phyloP scores from a whole-genome alignment of 345 rosid species.

The Linum tenue region DNA sequence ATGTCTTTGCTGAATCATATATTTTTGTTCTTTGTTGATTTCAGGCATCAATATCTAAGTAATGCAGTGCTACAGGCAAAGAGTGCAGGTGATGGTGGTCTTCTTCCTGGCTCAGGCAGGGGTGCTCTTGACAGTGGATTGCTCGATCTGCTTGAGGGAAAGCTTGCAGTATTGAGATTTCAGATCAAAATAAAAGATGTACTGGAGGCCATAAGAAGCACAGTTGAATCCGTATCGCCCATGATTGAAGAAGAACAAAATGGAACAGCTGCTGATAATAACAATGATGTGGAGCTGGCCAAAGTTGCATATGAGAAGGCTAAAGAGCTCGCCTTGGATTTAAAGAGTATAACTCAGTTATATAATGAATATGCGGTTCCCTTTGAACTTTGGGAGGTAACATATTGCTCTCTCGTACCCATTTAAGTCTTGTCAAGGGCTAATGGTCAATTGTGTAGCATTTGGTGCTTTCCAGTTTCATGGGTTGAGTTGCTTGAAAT shows the following conservation, averaged over 20 bases:
- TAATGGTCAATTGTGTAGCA: neutral
- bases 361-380: conserved; percentile 97
- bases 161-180: conserved; percentile 80
- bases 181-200: conserved; percentile 83
- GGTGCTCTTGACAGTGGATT: conserved; percentile 62
- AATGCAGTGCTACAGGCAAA: conserved; percentile 94
- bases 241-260: conserved; percentile 49
- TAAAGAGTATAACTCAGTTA: conserved; percentile 87
- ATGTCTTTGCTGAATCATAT: neutral
- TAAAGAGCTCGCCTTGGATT: conserved; percentile 77
- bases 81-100: conserved; percentile 63
- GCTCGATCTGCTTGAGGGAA: conserved; percentile 93
- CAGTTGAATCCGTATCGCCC: conserved; percentile 37
- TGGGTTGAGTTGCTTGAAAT: neutral
- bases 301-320: conserved; percentile 66
- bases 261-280: conserved; percentile 34
- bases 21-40: conserved; percentile 15
- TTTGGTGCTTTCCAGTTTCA: neutral
- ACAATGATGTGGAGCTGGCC: conserved; percentile 34
- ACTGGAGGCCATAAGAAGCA: conserved; percentile 62
- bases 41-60: conserved; percentile 80
- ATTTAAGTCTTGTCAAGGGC: neutral
- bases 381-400: conserved; percentile 96
- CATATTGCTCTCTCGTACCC: conserved; percentile 13
- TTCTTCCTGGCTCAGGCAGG: conserved; percentile 40